Conservation (phyloP, 108 stramenopile genomes). For the Cyclostephanos invisitatus region DNA sequence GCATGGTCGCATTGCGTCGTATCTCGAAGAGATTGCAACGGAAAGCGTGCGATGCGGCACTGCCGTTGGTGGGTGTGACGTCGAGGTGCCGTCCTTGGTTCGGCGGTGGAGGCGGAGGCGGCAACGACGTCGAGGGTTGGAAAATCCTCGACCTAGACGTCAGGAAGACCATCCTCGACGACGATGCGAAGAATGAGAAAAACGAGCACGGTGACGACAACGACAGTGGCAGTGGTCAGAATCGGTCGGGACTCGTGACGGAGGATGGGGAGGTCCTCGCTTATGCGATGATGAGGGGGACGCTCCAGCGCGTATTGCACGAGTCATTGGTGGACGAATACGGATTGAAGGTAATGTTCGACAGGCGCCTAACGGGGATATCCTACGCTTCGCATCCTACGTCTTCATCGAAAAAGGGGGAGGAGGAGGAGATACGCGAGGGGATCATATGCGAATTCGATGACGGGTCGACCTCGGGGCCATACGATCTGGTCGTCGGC, state of each 20-base stretch:
- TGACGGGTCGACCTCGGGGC: constrained; percentile 61
- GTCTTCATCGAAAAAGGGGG: not conserved
- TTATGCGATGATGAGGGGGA: constrained; percentile 72
- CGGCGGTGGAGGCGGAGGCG: constrained; percentile 19
- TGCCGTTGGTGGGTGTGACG: constrained; percentile 51
- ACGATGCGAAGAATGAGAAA: not conserved
- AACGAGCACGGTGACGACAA: not conserved
- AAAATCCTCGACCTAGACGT: constrained; percentile 60
- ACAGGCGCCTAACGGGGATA: constrained; percentile 48
- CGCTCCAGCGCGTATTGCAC: constrained; percentile 63
- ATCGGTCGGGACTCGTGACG: constrained; percentile 19
- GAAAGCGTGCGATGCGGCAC: constrained; percentile 55
- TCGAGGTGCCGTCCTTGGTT: constrained; percentile 67
- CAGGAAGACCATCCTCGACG: constrained; percentile 43
- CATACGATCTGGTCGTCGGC: constrained; percentile 81
- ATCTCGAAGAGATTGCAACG: constrained; percentile 59
- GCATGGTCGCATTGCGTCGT: constrained; percentile 54
- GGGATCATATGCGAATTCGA: constrained; percentile 60
- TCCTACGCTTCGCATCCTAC: constrained; percentile 19
- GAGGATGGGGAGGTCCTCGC: constrained; percentile 49
- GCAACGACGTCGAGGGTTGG: constrained; percentile 36
- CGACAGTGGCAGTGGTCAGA: not conserved
- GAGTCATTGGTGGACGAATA: constrained; percentile 49
- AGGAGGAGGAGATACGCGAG: not conserved
- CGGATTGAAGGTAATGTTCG: constrained; percentile 46